A percentile compares a stretch with the other conserved stretches of the same genome.
phyloP scores from a whole-genome alignment of 2,329 filamentous ascomycete genomes.

The Cercospora sp. region DNA sequence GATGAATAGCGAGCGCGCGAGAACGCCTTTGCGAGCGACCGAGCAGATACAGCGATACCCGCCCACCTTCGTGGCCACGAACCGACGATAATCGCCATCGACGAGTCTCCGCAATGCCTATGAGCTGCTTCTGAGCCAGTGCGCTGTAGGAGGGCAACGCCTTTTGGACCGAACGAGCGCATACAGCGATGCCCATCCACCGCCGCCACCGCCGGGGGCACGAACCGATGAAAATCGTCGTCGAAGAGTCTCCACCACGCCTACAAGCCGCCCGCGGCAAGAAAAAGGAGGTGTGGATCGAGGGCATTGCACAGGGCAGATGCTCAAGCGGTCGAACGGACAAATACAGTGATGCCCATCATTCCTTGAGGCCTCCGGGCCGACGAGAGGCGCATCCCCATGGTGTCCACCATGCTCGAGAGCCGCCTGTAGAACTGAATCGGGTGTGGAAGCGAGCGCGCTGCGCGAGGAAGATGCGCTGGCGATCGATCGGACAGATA shows the following conservation, averaged over 20 bases:
- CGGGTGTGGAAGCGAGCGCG: background rate
- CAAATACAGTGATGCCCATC: background rate
- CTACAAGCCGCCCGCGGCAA: background rate
- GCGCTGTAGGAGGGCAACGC: background rate
- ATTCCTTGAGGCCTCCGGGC: background rate
- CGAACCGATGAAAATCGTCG: background rate
- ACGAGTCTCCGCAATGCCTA: background rate
- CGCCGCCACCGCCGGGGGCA: background rate
- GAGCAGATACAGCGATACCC: background rate
- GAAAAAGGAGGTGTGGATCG: background rate
- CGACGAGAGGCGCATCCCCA: background rate
- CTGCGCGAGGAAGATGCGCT: background rate
- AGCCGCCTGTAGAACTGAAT: background rate
- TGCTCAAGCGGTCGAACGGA: background rate
- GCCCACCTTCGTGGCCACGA: background rate
- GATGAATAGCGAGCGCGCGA: too few species aligned
- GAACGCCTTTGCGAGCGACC: too few species aligned
- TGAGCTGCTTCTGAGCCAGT: background rate
- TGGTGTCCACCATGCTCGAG: background rate
- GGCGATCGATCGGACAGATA: background rate
- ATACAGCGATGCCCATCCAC: background rate
- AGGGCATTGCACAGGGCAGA: background rate
- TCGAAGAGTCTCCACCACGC: background rate
- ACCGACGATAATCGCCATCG: background rate
- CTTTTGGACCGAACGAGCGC: background rate